Conservation (phyloP, 78 protist genomes). For the Isochrysis galbana region DNA sequence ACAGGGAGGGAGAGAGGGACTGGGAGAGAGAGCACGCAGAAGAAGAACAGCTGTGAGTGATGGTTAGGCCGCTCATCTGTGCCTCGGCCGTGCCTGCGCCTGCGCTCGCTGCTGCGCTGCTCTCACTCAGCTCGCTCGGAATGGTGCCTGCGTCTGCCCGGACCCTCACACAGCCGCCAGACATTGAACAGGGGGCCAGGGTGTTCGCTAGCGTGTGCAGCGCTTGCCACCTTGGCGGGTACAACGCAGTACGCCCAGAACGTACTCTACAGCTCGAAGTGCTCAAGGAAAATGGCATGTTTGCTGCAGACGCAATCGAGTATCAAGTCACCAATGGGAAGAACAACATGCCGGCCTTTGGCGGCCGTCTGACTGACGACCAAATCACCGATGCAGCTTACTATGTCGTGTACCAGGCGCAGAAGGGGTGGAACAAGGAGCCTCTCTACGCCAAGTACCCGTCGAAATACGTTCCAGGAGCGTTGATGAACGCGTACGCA, state of each 20-base stretch:
- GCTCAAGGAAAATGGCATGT: slow-evolving; percentile 20
- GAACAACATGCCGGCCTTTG: slow-evolving; percentile 51
- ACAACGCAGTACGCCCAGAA: slow-evolving; percentile 31
- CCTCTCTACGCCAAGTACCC: background rate
- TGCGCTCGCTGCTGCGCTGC: no score
- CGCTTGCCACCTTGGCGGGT: slow-evolving; percentile 51
- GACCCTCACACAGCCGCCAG: no score
- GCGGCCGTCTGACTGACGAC: slow-evolving; percentile 45
- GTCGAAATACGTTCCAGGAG: background rate
- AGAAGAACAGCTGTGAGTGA: no score
- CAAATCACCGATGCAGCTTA: slow-evolving; percentile 17
- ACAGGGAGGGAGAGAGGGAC: no score
- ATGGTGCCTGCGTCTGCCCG: no score
- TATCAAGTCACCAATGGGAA: slow-evolving; percentile 40
- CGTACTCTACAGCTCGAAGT: slow-evolving; percentile 28
- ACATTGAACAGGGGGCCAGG: no score
- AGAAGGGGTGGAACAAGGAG: background rate
- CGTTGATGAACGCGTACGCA: background rate
- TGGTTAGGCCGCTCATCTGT: no score
- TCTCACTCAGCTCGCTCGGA: no score
- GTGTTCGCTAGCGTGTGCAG: slow-evolving; percentile 33
- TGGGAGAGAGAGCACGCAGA: no score
- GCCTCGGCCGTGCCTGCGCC: no score
- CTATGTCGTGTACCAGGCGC: background rate
- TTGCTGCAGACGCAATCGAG: background rate